Conservation (phyloP, 2,329 filamentous ascomycete genomes). For the Thielaviopsis ethacetica region DNA sequence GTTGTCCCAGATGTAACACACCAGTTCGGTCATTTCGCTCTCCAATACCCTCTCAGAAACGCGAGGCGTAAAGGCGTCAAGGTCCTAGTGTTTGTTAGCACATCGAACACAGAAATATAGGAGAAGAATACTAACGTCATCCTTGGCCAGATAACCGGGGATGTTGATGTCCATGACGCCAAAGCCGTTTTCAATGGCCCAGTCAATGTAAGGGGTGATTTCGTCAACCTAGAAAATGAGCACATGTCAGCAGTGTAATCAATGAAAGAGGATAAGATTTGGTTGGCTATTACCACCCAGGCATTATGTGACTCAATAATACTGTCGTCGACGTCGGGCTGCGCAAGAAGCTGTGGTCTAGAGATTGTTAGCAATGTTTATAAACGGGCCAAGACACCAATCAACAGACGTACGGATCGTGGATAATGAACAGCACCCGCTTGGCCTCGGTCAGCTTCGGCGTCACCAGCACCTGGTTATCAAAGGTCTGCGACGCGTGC, state of each 20-base stretch:
- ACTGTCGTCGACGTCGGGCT: slow-evolving; percentile 53
- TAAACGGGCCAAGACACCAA: background rate
- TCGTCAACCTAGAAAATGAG: slow-evolving; percentile 51
- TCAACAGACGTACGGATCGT: slow-evolving; percentile 55
- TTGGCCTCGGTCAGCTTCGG: slow-evolving; percentile 47
- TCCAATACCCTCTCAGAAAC: slow-evolving; percentile 33
- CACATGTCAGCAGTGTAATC: background rate
- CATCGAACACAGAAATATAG: background rate
- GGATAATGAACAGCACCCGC: slow-evolving; percentile 69
- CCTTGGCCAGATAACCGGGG: slow-evolving; percentile 55
- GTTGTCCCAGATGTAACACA: slow-evolving; percentile 90
- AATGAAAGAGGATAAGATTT: slow-evolving; percentile 13
- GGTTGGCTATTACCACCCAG: slow-evolving; percentile 55
- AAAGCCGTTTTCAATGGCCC: slow-evolving; percentile 62
- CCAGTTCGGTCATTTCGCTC: slow-evolving; percentile 51
- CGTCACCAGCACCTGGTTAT: slow-evolving; percentile 75
- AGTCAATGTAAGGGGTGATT: slow-evolving; percentile 65
- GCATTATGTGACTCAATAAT: slow-evolving; percentile 68
- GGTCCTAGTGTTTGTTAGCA: slow-evolving; percentile 21
- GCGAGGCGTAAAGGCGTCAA: slow-evolving; percentile 29
- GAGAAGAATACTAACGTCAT: slow-evolving; percentile 25
- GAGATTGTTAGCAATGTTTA: background rate
- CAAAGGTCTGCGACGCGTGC: slow-evolving; percentile 56
- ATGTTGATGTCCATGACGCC: slow-evolving; percentile 86
- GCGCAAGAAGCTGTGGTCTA: slow-evolving; percentile 54